Base-by-base conservation (phyloP, 176 grass and related monocot genomes). In the Echinochloa phyllopogon region DNA sequence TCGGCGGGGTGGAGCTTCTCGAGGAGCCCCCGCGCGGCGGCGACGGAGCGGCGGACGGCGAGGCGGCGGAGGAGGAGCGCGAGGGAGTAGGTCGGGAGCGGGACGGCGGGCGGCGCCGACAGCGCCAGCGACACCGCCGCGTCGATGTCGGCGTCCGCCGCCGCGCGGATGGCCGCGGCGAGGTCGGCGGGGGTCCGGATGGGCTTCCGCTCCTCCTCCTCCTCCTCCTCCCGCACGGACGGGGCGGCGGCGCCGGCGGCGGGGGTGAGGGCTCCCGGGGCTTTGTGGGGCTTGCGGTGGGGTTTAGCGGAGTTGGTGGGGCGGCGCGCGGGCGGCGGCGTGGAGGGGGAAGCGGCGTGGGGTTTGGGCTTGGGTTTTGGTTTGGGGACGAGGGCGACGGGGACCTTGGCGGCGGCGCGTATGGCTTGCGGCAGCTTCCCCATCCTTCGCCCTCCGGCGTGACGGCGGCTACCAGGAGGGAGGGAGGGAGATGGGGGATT, bases 11-110 rank as follows among this genome's bases (percentile, higher is more conserved):
- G 77, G 78, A 98, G 89, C 38, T 75, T 45, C 10, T 84, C 21
- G 18, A 98, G 90, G 76, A 98, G 88, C 10, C 53, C 77, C 67
- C 89, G 87, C 18, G 89, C 89, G 17, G 96, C 83, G 69, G 76
- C 85, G 1, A 98, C 44, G 15, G 93, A 90, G 81, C 91, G 89
- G 55, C 67, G 75, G 20, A 52, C 53, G 25, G 91, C 91, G 62
- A 98, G 91, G 61, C 93, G 91, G 71, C 93, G 93, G 89, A 98
- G 91, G 49, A 98, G 64, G 11, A 92, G 87, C 44, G 71, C 84
- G 76, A 83, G 85, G 66, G 91, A 92, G 74, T 86, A 70, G 15
- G 81, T n/a, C 40, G 79, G 83, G n/a, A 94, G 78, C 47, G 88
- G 78, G 61, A 79, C 78, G 69, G 89, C 67, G 25, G 76, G 66